phyloP scores from a whole-genome alignment of 345 rosid species.

The Hibiscus tridactylites region DNA sequence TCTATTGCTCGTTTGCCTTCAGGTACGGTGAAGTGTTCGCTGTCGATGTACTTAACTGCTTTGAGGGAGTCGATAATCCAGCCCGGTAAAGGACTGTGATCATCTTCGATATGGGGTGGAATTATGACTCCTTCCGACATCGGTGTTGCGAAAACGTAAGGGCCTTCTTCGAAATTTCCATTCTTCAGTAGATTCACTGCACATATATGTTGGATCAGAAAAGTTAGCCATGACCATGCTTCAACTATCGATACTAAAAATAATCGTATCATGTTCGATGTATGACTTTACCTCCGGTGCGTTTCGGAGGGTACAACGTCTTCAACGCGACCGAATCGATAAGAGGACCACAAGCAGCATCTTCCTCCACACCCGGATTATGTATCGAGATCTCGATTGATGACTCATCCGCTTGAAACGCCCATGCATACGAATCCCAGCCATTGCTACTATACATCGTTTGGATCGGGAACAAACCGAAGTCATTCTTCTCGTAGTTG shows the following conservation, averaged over 20 bases:
- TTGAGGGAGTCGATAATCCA: constrained; percentile 78
- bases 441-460: constrained; percentile 34
- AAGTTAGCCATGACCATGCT: neutral
- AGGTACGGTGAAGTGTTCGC: constrained; percentile 45
- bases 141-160: constrained; percentile 35
- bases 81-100: constrained; percentile 59
- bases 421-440: neutral
- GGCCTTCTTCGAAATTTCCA: constrained; percentile 74
- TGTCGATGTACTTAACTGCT: constrained; percentile 64
- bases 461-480: constrained; percentile 67
- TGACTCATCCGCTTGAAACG: constrained; percentile 39
- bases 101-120: constrained; percentile 63
- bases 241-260: neutral
- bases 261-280: neutral
- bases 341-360: constrained; percentile 78
- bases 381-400: constrained; percentile 47
- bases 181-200: constrained; percentile 55
- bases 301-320: constrained; percentile 38
- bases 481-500: constrained; percentile 29
- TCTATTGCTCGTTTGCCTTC: constrained; percentile 51
- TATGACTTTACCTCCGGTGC: constrained; percentile 6
- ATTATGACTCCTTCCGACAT: constrained; percentile 54
- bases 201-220: neutral
- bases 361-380: constrained; percentile 64
- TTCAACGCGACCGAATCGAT: constrained; percentile 64